These are phyloP conservation scores for Calycina marina DNA, from an alignment of 2,329 filamentous ascomycete species.

Conservation along the genomic window DNA sequence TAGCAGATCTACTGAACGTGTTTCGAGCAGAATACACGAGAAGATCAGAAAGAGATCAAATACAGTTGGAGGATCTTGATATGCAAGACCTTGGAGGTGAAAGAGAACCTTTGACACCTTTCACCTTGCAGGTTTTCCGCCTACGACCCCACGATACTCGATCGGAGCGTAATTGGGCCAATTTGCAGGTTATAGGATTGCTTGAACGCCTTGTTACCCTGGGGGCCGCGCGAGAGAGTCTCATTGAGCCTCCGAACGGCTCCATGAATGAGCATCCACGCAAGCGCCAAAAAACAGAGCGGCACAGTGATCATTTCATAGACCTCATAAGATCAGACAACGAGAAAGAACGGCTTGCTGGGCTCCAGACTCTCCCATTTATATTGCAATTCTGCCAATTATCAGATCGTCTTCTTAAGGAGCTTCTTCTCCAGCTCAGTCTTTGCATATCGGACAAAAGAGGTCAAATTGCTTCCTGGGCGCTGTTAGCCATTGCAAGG, in stretches of 20 bases:
- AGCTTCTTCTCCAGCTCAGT: conserved; percentile 42
- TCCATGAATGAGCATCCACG: conserved; percentile 12
- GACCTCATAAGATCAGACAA: conserved; percentile 15
- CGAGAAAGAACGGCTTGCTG: conserved; percentile 11
- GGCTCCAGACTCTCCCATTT: conserved; percentile 40
- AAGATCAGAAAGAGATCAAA: conserved; percentile 52
- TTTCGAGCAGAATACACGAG: conserved; percentile 69
- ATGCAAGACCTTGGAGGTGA: conserved; percentile 24
- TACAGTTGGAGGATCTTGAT: conserved; percentile 65
- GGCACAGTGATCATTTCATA: conserved; percentile 15
- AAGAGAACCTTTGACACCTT: conserved; percentile 15
- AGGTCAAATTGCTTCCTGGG: conserved; percentile 56
- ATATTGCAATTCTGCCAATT: conserved; percentile 30
- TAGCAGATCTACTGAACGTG: conserved; percentile 54
- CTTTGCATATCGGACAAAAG: conserved; percentile 56
- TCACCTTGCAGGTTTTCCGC: conserved; percentile 36
- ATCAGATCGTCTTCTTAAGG: conserved; percentile 35
- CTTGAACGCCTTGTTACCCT: conserved; percentile 30
- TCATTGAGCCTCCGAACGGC: conserved; percentile 3
- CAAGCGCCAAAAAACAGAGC: conserved; percentile 19
- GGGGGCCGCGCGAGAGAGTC: conserved; percentile 5
- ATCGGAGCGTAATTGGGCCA: conserved; percentile 44
- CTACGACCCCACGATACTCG: conserved; percentile 37
- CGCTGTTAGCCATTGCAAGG: conserved; percentile 70
- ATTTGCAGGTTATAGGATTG: conserved; percentile 42